Percentiles rank a stretch among this genome's conserved stretches.
These are phyloP conservation scores for Kandelia obovata DNA, from an alignment of 345 rosid genomes.

Conservation along the genomic window DNA sequence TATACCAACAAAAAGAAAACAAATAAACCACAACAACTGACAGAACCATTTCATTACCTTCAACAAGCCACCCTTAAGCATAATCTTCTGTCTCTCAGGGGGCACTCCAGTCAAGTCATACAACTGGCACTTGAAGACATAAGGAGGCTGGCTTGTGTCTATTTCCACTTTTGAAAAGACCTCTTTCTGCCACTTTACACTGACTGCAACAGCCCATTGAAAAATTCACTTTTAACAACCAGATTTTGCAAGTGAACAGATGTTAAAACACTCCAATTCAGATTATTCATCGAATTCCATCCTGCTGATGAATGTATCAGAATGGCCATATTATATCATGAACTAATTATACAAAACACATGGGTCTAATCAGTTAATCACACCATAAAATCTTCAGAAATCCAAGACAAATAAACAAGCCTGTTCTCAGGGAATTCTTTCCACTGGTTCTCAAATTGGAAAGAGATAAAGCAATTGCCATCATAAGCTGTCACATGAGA, in stretches of 20 bases:
- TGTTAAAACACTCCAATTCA: not conserved
- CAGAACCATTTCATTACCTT: slow-evolving; percentile 46
- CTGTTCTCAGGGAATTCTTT: too few species aligned
- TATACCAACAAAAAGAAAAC: too few species aligned
- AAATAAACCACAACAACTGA: not conserved
- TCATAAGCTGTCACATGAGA: too few species aligned
- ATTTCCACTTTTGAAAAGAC: slow-evolving; percentile 76
- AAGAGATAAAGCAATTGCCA: too few species aligned
- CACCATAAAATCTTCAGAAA: too few species aligned
- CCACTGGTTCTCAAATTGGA: too few species aligned
- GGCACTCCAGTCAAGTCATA: slow-evolving; percentile 94
- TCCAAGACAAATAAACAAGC: too few species aligned
- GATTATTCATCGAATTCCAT: not conserved
- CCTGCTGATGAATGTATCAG: too few species aligned
- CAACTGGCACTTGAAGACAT: slow-evolving; percentile 85
- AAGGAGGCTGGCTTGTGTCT: slow-evolving; percentile 68
- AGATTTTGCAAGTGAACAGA: not conserved
- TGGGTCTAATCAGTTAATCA: too few species aligned
- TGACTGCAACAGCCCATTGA: slow-evolving; percentile 45
- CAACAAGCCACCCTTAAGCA: slow-evolving; percentile 94
- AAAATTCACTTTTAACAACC: not conserved
- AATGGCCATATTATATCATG: too few species aligned
- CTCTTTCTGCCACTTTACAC: slow-evolving; percentile 95
- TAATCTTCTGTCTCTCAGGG: slow-evolving; percentile 94
- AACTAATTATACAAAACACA: too few species aligned